phyloP scores from a whole-genome alignment of 768 basidiomycete genomes.

The Piloderma croceum region DNA sequence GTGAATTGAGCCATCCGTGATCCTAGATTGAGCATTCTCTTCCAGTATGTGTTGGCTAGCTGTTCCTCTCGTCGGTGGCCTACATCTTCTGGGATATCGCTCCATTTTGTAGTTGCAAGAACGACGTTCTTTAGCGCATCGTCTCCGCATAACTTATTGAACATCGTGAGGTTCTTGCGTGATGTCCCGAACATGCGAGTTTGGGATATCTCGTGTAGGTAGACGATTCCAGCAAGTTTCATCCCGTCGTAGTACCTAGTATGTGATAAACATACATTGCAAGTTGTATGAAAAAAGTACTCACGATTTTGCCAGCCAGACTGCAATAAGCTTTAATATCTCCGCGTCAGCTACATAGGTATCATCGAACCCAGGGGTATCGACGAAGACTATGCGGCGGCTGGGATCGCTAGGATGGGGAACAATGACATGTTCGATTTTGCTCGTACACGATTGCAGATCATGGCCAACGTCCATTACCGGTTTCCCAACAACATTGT shows the following conservation, averaged over 20 bases:
- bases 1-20: too few relatives aligned
- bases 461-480: slow-evolving; percentile 13
- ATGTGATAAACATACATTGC: neutral
- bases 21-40: too few relatives aligned
- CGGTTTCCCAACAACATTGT: slow-evolving; percentile 8
- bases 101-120: slow-evolving; percentile 37
- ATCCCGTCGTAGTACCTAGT: slow-evolving; percentile 3
- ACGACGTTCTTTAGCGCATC: slow-evolving; percentile 23
- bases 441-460: slow-evolving; percentile 18
- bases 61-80: slow-evolving; percentile 18
- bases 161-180: slow-evolving; percentile 26
- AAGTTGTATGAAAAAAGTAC: slow-evolving; percentile 4
- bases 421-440: slow-evolving; percentile 13
- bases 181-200: slow-evolving; percentile 28
- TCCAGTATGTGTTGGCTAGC: too few relatives aligned
- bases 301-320: slow-evolving; percentile 23
- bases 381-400: slow-evolving; percentile 28
- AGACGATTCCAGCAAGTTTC: slow-evolving; percentile 27
- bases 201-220: slow-evolving; percentile 31
- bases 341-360: slow-evolving; percentile 18
- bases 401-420: slow-evolving; percentile 13
- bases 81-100: slow-evolving; percentile 20
- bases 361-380: slow-evolving; percentile 42
- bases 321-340: slow-evolving; percentile 21
- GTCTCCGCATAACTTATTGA: slow-evolving; percentile 31